Evolutionary conservation across 208 protist genomes (phyloP).

Genomic region (Leishmania guyanensis): DNA sequence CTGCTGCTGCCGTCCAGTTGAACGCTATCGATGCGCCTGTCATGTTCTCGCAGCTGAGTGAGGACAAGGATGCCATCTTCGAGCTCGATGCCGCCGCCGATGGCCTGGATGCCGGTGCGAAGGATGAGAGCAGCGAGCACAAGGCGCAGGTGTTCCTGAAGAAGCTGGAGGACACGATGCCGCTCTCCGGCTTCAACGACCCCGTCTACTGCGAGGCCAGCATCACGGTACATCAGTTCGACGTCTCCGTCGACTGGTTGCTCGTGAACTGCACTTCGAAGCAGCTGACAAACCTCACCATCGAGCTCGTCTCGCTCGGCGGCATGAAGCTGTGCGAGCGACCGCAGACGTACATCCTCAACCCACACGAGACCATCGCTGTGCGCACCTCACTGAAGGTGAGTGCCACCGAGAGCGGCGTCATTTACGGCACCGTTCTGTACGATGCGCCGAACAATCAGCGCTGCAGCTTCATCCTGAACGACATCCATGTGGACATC

Average conservation of each 20-base stretch:
- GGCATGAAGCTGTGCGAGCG: conserved; percentile 98
- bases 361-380: conserved; percentile 76
- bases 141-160: conserved; percentile 69
- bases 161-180: conserved; percentile 85
- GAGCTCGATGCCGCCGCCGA: conserved; percentile 62
- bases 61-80: conserved; percentile 55
- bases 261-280: conserved; percentile 95
- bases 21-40: conserved; percentile 70
- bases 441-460: conserved; percentile 94
- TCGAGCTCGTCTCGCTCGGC: conserved; percentile 96
- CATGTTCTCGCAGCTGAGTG: conserved; percentile 77
- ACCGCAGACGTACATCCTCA: conserved; percentile 94
- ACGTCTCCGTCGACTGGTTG: conserved; percentile 96
- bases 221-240: conserved; percentile 97
- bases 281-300: conserved; percentile 94
- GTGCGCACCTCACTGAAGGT: conserved; percentile 98
- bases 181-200: conserved; percentile 97
- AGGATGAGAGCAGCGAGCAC: conserved; percentile 30
- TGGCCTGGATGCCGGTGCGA: conserved; percentile 5
- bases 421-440: conserved; percentile 97
- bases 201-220: conserved; percentile 97
- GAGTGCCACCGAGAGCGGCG: conserved; percentile 96
- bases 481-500: conserved; percentile 98
- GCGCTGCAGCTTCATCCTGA: conserved; percentile 93
- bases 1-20: conserved; percentile 18